phyloP scores from a whole-genome alignment of 2,329 filamentous ascomycete species.

The Nemania abortiva region DNA sequence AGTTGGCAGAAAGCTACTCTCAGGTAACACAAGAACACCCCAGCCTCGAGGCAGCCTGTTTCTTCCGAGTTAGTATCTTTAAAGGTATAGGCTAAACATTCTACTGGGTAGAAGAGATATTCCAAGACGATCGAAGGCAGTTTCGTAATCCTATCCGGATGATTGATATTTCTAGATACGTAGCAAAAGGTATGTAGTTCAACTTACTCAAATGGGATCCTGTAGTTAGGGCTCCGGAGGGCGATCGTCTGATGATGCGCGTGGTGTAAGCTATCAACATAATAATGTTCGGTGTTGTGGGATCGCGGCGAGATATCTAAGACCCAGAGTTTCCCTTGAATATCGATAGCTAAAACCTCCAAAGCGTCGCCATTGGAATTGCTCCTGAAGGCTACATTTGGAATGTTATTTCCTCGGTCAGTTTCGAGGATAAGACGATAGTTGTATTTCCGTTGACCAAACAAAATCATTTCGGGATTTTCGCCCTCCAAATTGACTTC shows the following conservation, averaged over 20 bases:
- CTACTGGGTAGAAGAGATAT: neutral
- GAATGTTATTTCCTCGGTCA: constrained; percentile 61
- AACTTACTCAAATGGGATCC: constrained; percentile 16
- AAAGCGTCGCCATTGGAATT: constrained; percentile 61
- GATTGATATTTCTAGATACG: no score
- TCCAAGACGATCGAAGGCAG: neutral
- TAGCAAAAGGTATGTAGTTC: neutral
- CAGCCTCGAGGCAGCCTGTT: constrained; percentile 55
- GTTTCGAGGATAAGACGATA: constrained; percentile 65
- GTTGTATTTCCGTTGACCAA: constrained; percentile 56
- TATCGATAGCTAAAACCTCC: constrained; percentile 64
- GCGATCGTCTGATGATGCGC: neutral
- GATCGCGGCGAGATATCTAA: constrained; percentile 63
- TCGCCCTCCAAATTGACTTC: constrained; percentile 43
- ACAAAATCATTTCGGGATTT: neutral
- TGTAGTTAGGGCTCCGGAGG: neutral
- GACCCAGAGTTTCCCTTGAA: constrained; percentile 62
- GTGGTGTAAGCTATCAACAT: constrained; percentile 11
- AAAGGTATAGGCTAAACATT: constrained; percentile 34
- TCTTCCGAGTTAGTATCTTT: constrained; percentile 22
- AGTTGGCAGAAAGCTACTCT: constrained; percentile 57
- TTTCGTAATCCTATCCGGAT: neutral
- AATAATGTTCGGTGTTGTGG: constrained; percentile 36
- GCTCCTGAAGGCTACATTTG: constrained; percentile 65
- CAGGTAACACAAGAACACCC: constrained; percentile 62